These are phyloP conservation scores for Phytophthora quininea DNA, from an alignment of 352 stramenopile species.

Conservation along the genomic window DNA sequence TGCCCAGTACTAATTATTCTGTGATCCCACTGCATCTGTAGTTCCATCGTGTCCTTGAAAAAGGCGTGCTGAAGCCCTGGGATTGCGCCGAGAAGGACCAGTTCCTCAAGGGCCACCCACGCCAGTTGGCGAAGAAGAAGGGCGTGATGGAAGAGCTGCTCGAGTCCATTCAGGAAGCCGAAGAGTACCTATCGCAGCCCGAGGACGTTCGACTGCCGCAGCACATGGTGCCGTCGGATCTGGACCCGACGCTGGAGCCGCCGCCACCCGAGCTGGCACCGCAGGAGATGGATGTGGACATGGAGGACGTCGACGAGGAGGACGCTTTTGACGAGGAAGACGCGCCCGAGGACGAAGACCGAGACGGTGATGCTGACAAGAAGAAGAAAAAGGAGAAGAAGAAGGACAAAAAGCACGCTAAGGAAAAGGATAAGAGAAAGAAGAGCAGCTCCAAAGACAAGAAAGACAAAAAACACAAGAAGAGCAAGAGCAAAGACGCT, in stretches of 20 bases:
- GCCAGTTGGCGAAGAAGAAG: constrained; percentile 78
- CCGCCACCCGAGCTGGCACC: constrained; percentile 45
- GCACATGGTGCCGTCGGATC: constrained; percentile 83
- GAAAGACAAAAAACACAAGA: constrained; percentile 45
- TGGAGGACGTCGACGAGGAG: constrained; percentile 39
- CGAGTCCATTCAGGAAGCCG: constrained; percentile 65
- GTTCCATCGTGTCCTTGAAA: constrained; percentile 62
- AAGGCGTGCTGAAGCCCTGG: constrained; percentile 76
- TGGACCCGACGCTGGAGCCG: constrained; percentile 76
- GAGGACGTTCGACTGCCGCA: constrained; percentile 78
- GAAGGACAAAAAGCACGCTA: constrained; percentile 29
- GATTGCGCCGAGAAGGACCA: constrained; percentile 72
- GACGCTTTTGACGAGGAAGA: constrained; percentile 28
- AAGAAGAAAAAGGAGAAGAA: constrained; percentile 38
- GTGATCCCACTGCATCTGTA: constrained; percentile 21
- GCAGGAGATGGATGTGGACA: constrained; percentile 29
- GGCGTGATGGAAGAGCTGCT: constrained; percentile 48
- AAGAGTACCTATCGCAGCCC: constrained; percentile 79
- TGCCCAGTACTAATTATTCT: background rate
- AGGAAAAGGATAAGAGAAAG: constrained; percentile 25
- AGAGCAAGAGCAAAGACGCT: constrained; percentile 42
- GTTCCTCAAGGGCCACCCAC: constrained; percentile 72
- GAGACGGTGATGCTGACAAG: constrained; percentile 12
- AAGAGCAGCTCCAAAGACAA: constrained; percentile 26
- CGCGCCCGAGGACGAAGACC: constrained; percentile 16